Conservation (phyloP, 768 basidiomycete species). For the Amanita rubescens region DNA sequence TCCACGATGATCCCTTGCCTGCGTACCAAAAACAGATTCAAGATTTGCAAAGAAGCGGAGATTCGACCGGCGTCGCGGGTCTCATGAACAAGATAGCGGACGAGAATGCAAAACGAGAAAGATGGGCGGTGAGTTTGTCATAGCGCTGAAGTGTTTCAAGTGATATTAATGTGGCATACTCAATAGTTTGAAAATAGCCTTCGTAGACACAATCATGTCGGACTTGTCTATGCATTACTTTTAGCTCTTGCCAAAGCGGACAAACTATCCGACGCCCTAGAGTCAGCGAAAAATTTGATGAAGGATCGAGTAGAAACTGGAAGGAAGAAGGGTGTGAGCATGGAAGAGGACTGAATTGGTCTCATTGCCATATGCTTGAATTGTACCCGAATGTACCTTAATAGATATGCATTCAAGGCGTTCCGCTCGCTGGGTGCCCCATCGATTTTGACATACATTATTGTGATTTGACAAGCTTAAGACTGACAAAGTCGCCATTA, state of each 20-base stretch:
- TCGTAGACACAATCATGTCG: constrained; percentile 81
- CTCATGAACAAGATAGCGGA: constrained; percentile 48
- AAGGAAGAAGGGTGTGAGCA: constrained; percentile 36
- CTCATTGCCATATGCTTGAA: neutral
- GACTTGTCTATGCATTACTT: constrained; percentile 70
- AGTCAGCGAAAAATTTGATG: constrained; percentile 37
- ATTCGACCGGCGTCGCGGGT: constrained; percentile 41
- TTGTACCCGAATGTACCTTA: too few species aligned
- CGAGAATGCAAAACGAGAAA: constrained; percentile 68
- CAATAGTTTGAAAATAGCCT: constrained; percentile 80
- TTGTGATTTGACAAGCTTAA: neutral
- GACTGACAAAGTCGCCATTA: neutral
- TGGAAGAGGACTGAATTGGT: constrained; percentile 37
- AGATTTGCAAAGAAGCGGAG: constrained; percentile 34
- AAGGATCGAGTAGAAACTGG: constrained; percentile 37
- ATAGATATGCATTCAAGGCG: too few species aligned
- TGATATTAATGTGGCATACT: constrained; percentile 8
- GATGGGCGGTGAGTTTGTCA: constrained; percentile 65
- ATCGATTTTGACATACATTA: neutral
- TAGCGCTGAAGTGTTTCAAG: constrained; percentile 9
- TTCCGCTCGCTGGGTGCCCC: too few species aligned
- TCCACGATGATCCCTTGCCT: constrained; percentile 78
- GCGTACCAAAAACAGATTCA: constrained; percentile 52
- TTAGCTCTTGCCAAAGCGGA: constrained; percentile 67
- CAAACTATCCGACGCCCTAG: constrained; percentile 45